Base-by-base conservation (phyloP, 176 grass and related monocot genomes). In the Carex parvula region DNA sequence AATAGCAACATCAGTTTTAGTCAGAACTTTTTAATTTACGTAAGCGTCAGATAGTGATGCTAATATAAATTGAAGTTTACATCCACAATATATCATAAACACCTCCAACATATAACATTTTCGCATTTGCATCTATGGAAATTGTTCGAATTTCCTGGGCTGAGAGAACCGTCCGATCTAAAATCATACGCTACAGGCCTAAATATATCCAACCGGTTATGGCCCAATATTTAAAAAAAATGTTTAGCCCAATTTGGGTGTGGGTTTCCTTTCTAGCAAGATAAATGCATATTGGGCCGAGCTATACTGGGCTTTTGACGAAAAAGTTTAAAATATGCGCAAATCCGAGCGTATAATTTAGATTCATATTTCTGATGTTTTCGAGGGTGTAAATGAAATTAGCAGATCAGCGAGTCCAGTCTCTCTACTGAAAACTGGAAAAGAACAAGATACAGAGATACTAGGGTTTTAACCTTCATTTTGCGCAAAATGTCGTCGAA, bases 391-490 rank as follows among this genome's bases (percentile, higher is more conserved):
- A 32, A 67, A 14, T 67, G 13, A 17, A 67, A 35, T 67, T 67
- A 16, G 4, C 29, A 35, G 64, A 65, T 65, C 26, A 1, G 30
- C 64, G 59, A 3, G 3, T 64, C 56, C 56, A 58, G 17, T 72
- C 18, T 44, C 68, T 71, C 16, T 20, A 46, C 70, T 71, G 61
- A 59, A 35, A 44, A 83, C 44, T 60, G 81, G 44, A 17, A 54
- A 33, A 80, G 66, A 59, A 68, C 37, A 17, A n/a, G 11, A n/a
- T 64, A 72, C 64, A 92, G 91, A n/a, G 3, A n/a, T 30, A 72
- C 64, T 94, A 92, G 94, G 92, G 92, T 94, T 94, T 88, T 60
- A 84, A 87, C 67, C 64, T 74, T 46, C 72, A 2, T 60, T 2
- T 30, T 37, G 84, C 17, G 58, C 67, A 54, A 90, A 87, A 89